Evolutionary conservation across 2,329 filamentous ascomycete species (phyloP), one percentile per base, ranked within the genome.

Genomic region (Xylaria hypoxylon): DNA sequence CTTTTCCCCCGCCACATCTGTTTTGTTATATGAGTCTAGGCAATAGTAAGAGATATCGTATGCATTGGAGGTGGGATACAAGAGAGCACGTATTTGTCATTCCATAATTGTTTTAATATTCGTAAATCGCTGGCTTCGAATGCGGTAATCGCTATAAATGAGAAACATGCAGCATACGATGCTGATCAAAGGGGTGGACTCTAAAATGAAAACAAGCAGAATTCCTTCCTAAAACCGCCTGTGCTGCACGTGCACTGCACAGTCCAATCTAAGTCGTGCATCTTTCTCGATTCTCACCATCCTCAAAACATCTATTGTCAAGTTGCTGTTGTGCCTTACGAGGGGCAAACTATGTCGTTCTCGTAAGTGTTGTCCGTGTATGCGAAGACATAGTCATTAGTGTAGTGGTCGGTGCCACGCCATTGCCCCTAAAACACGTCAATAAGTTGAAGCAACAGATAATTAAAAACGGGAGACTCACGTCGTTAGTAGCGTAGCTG

Each of bases 401-500:
- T 67, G 62, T 72, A 72, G 38, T 67, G 70, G 28, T 71, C 67
- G 15, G 52, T 44, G 26, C 71, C 73, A 47, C 58, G 64, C 48
- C 59, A 70, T 69, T 72, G 69, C 17, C 72, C 71, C 70, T 75
- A 26, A 19, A n/a, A 42, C 26, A 50, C 26, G 57, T 67, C 48
- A 73, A 53, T 53, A 26, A 38, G 31, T 19, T 33, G 8, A 40
- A 53, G 6, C 2, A 8, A 17, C 4, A 40, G 22, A 40, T 24
- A 28, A 28, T 1, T 33, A 10, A 2, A 19, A 58, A 17, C 19
- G 51, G 13, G 50, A 26, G n/a, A 71, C 73, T 72, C 57, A 75
- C 73, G 22, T 65, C 56, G 59, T 74, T 72, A 26, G 71, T 74
- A 40, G 72, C 73, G 50, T 73, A 75, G n/a, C 62, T 64, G 7